Percentiles rank a stretch among this genome's conserved stretches.
Evolutionary conservation across 768 basidiomycete species (phyloP).

Genomic region (Mycena belliarum): DNA sequence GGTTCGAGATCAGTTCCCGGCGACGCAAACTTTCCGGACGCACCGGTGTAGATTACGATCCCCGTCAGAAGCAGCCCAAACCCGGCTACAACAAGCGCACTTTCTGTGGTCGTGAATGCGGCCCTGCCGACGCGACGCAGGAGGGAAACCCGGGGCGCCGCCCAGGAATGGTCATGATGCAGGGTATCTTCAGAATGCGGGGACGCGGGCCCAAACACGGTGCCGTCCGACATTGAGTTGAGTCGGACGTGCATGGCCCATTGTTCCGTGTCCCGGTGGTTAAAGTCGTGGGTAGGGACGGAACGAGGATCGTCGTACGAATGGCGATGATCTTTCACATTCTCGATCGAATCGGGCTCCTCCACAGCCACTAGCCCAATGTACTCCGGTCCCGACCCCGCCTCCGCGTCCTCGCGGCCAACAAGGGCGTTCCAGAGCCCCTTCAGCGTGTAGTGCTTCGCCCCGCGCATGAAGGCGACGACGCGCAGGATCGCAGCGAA

Average conservation of each 20-base stretch:
- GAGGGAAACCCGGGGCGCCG: slow-evolving; percentile 26
- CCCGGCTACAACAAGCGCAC: slow-evolving; percentile 69
- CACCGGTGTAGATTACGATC: slow-evolving; percentile 76
- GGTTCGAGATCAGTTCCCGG: neutral
- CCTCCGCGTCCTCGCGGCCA: slow-evolving; percentile 38
- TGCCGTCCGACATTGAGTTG: slow-evolving; percentile 52
- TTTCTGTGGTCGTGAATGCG: slow-evolving; percentile 57
- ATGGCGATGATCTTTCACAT: slow-evolving; percentile 36
- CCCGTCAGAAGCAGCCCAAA: slow-evolving; percentile 69
- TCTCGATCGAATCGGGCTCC: slow-evolving; percentile 57
- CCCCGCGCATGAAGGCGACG: slow-evolving; percentile 44
- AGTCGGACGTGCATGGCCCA: slow-evolving; percentile 52
- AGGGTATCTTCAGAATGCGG: slow-evolving; percentile 62
- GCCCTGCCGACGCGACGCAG: slow-evolving; percentile 45
- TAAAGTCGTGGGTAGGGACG: slow-evolving; percentile 29
- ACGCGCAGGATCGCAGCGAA: slow-evolving; percentile 51
- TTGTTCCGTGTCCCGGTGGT: slow-evolving; percentile 45
- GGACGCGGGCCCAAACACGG: slow-evolving; percentile 51
- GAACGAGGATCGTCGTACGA: slow-evolving; percentile 27
- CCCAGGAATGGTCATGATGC: slow-evolving; percentile 40
- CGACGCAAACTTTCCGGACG: slow-evolving; percentile 4
- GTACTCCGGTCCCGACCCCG: slow-evolving; percentile 50
- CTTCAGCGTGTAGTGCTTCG: slow-evolving; percentile 46
- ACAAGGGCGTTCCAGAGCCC: slow-evolving; percentile 59
- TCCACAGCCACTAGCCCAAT: slow-evolving; percentile 50